Evolutionary conservation across 257 asterid species (phyloP), one percentile per base, ranked within the genome.

Genomic region (Lavandula angustifolia): DNA sequence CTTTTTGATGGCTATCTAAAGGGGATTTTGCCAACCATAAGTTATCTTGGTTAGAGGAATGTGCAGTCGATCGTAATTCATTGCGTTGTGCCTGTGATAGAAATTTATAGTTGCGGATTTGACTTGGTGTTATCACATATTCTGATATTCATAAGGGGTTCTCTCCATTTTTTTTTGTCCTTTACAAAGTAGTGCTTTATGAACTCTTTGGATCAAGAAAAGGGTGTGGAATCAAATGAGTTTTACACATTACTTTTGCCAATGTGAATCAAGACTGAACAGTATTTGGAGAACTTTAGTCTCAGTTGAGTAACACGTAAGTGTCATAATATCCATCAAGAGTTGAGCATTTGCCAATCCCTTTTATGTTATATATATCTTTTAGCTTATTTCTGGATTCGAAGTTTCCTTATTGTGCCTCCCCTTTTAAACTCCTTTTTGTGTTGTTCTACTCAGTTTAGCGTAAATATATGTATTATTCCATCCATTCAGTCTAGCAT

Each of bases 151-250:
- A n/a, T n/a, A n/a, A n/a, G n/a, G n/a, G n/a, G n/a, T n/a, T n/a
- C n/a, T n/a, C n/a, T n/a, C n/a, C n/a, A n/a, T n/a, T n/a, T n/a
- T n/a, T 56, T n/a, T n/a, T n/a, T n/a, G n/a, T n/a, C n/a, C n/a
- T n/a, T n/a, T n/a, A n/a, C n/a, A n/a, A 48, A 34, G 27, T 9
- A 37, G 8, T n/a, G n/a, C n/a, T n/a, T n/a, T 59, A 37, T 56
- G 54, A 51, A 59, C 65, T 56, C 34, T 49, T 49, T 49, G 62
- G n/a, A n/a, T n/a, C n/a, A n/a, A n/a, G n/a, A n/a, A 48, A 34
- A 40, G 13, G 22, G 8, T 16, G 5, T 17, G 60, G 60, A 9
- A 9, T 54, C 3, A 18, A 64, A 35, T 37, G 40, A 11, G 6
- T 35, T 35, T 11, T 5, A 6, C 16, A 9, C 50, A 48, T 4